Evolutionary conservation across 2,329 filamentous ascomycete species (phyloP), one percentile per base, ranked within the genome.

Genomic region (Diaporthe helianthi): DNA sequence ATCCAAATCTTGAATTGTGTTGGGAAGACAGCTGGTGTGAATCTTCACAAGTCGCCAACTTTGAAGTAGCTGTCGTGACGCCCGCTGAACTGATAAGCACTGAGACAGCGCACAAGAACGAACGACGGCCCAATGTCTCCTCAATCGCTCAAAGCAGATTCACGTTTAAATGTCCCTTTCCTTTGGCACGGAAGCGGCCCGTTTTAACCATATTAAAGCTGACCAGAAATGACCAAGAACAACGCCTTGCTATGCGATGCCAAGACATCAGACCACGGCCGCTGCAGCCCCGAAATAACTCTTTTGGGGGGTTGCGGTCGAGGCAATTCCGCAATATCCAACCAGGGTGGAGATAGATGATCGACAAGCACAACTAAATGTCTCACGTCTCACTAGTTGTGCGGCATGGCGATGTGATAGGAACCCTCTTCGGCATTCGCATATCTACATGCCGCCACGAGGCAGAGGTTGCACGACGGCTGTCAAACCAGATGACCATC

Each of bases 241-340:
- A 33, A 19, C 3, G 22, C 58, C 15, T 61, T 24, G 17, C 19
- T 33, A 26, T 33, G n/a, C 19, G 15, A 47, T 13, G 58, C 58
- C 41, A 61, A 61, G 58, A 61, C 26, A 33, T 31, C 58, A 47
- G 41, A 61, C 58, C 41, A 13, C 58, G 58, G 58, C 31, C 26
- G 41, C 19, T 47, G 58, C 58, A 29, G 47, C 58, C 58, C 58
- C 58, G 58, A 47, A 61, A 33, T 47, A 33, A 47, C 58, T 61
- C 3, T 19, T 61, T 61, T 47, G 41, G 58, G 58, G 22, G 41
- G 26, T 10, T 10, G 41, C 58, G 58, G 58, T 47, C 41, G 41
- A 61, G 12, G 58, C 58, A 47, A 61, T 61, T 61, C 58, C 58
- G 58, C 26, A 33, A 47, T 10, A 61, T 47, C 19, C 41, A 24